Base-by-base conservation (phyloP, 2,329 filamentous ascomycete species). In the Fusarium veterinarium region DNA sequence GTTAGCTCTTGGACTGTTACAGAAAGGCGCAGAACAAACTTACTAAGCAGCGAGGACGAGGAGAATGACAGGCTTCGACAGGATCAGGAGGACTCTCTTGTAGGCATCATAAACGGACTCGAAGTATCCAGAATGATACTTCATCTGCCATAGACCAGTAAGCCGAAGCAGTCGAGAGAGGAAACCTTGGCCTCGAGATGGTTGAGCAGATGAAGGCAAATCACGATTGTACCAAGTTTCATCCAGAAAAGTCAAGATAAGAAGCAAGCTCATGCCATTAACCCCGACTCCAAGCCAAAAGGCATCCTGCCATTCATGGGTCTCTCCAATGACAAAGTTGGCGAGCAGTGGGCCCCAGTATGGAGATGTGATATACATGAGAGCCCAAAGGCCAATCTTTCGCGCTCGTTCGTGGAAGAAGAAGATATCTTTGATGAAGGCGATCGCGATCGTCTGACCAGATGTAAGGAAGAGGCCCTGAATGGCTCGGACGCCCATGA, bases 371-470 rank as follows among this genome's bases (percentile, higher is more conserved):
- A 84, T 78, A 73, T 84, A 81, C 64, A 83, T 80, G 6, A 80
- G 77, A 20, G 83, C 84, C 84, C 84, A 86, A 41, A 87, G 79
- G 55, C 85, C 84, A 67, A 86, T 86, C 75, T 87, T 86, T 28
- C 85, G 78, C 2, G 85, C 85, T 40, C 86, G 81, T 68, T 90
- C 84, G 72, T 90, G 88, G 78, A 89, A 88, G 80, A 88, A 90
- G 81, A 89, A 91, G 64, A 89, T 83, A 76, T 90, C 88, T 60
- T 88, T 86, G 75, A 89, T 85, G 74, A 86, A 86, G 72, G 87
- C 85, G 57, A 89, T 80, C 14, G 85, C 86, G 20, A 82, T 81
- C 8, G 80, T 83, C 64, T 86, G 84, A 12, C 79, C 77, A 12
- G 84, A 83, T 8, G 85, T 86, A 38, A 81, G 82, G 76, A 87